A percentile compares a stretch with the other conserved stretches of the same genome.
Conservation (phyloP, 2,329 filamentous ascomycete species). For the Teratosphaeriaceae sp. region DNA sequence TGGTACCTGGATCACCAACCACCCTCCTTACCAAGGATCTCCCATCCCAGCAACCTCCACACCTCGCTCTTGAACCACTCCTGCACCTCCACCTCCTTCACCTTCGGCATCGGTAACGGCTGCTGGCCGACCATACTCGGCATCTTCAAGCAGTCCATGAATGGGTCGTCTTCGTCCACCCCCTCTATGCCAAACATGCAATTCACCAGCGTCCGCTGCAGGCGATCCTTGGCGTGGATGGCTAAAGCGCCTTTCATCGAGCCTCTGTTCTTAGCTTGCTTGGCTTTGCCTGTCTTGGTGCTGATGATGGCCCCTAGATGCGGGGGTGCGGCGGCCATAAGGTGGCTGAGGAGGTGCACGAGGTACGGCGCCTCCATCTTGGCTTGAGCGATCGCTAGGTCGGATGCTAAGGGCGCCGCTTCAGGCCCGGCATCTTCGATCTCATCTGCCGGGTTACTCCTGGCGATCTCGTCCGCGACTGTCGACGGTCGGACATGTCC, state of each 20-base stretch:
- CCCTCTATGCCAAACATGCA: slow-evolving; percentile 35
- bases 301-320: slow-evolving; percentile 23
- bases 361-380: slow-evolving; percentile 37
- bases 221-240: slow-evolving; percentile 33
- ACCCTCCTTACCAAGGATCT: slow-evolving; percentile 33
- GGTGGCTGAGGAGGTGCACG: slow-evolving; percentile 33
- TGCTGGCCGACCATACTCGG: slow-evolving; percentile 22
- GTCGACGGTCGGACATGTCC: slow-evolving; percentile 19
- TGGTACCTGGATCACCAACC: too few relatives aligned
- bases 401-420: not conserved
- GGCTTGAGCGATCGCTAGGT: slow-evolving; percentile 12
- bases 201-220: slow-evolving; percentile 40
- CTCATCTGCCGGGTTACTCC: slow-evolving; percentile 10
- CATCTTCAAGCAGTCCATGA: slow-evolving; percentile 37
- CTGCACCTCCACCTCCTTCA: slow-evolving; percentile 35
- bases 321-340: slow-evolving; percentile 33
- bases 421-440: slow-evolving; percentile 18
- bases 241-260: slow-evolving; percentile 29
- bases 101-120: slow-evolving; percentile 26
- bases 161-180: slow-evolving; percentile 28
- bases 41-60: slow-evolving; percentile 54
- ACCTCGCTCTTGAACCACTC: slow-evolving; percentile 52
- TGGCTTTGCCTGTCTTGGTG: slow-evolving; percentile 18
- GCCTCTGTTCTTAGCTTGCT: slow-evolving; percentile 19
- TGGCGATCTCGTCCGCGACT: slow-evolving; percentile 20